phyloP scores from a whole-genome alignment of 768 basidiomycete species.

The Butyriboletus loyo region DNA sequence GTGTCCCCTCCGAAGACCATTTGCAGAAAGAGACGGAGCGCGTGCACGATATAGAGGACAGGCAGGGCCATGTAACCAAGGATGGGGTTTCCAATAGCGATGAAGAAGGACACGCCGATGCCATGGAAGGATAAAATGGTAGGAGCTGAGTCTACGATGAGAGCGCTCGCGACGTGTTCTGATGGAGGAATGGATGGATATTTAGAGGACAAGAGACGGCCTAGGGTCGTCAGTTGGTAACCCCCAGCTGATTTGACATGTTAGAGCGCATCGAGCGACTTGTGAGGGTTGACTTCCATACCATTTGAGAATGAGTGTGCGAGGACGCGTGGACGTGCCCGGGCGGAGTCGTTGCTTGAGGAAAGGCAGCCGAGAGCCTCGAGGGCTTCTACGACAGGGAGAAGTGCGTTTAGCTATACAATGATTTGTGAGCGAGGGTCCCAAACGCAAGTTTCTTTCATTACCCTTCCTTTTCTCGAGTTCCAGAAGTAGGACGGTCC shows the following conservation, averaged over 20 bases:
- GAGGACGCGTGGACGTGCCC: slow-evolving; percentile 20
- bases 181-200: slow-evolving; percentile 9
- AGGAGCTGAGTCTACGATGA: slow-evolving; percentile 27
- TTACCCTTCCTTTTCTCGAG: slow-evolving; percentile 11
- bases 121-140: slow-evolving; percentile 7
- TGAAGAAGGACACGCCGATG: slow-evolving; percentile 20
- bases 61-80: slow-evolving; percentile 8
- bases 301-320: slow-evolving; percentile 31
- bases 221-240: slow-evolving; percentile 19
- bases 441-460: background rate
- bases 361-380: slow-evolving; percentile 24
- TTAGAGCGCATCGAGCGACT: background rate
- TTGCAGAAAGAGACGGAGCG: slow-evolving; percentile 6
- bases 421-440: background rate
- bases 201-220: slow-evolving; percentile 18
- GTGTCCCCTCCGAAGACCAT: slow-evolving; percentile 18
- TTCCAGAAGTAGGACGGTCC: slow-evolving; percentile 19
- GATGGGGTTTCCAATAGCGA: slow-evolving; percentile 21
- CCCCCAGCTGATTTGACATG: slow-evolving; percentile 17
- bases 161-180: slow-evolving; percentile 4
- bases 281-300: background rate
- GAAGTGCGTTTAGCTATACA: slow-evolving; percentile 17
- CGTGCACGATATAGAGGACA: slow-evolving; percentile 15
- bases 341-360: background rate
- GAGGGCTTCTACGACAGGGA: slow-evolving; percentile 23